Evolutionary conservation across 257 asterid species (phyloP).

Genomic region (Gentiana straminea): DNA sequence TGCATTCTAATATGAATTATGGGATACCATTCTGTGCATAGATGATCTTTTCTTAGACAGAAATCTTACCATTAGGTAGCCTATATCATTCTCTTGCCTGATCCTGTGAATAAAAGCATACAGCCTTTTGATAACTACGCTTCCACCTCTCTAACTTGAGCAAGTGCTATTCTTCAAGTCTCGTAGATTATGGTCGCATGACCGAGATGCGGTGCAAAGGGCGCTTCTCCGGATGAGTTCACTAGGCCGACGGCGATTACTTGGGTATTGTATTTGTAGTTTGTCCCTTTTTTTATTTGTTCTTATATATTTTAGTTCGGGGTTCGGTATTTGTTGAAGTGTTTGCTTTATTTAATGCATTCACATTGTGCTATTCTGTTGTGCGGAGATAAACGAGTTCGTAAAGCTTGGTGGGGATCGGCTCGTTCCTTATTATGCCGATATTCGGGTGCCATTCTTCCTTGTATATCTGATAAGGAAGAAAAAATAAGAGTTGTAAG

Average conservation of each 20-base stretch:
- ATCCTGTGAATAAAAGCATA: too few species aligned
- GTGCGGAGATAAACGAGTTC: conserved; percentile 86
- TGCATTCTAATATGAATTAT: neutral
- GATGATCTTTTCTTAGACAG: too few species aligned
- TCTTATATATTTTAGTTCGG: neutral
- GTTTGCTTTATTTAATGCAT: conserved; percentile 13
- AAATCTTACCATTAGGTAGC: neutral
- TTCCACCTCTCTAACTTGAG: conserved; percentile 23
- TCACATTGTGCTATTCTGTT: conserved; percentile 10
- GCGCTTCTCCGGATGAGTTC: conserved; percentile 94
- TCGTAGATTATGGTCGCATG: conserved; percentile 99
- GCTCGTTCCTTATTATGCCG: conserved; percentile 93
- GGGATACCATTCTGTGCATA: too few species aligned
- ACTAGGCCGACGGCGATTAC: conserved; percentile 93
- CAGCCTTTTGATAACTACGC: too few species aligned
- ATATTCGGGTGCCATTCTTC: conserved; percentile 89
- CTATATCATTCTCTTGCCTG: neutral
- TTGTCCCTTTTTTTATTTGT: neutral
- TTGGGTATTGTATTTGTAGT: conserved; percentile 51
- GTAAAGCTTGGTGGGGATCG: conserved; percentile 99
- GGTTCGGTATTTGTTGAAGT: neutral
- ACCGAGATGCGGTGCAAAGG: conserved; percentile 95
- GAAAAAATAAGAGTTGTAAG: conserved; percentile 96
- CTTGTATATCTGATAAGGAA: conserved; percentile 97
- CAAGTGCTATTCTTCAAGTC: conserved; percentile 54